phyloP scores from a whole-genome alignment of 192 early-diverging fungal genomes.

The Linnemannia zychae region DNA sequence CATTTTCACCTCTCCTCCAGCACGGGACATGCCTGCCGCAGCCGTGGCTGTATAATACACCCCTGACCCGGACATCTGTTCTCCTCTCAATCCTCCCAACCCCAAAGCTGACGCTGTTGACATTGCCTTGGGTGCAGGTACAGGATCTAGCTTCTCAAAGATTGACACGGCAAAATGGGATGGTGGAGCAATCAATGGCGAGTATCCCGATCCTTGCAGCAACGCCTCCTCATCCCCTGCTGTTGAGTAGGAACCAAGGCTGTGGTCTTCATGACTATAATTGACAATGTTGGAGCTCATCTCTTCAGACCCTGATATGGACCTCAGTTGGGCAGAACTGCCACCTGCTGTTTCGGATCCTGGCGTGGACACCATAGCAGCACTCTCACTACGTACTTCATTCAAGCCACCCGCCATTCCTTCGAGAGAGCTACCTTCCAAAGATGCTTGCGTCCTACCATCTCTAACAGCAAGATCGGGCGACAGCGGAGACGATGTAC shows the following conservation, averaged over 20 bases:
- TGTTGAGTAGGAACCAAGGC: neutral
- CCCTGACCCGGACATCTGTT: too few relatives aligned
- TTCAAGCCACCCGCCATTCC: neutral
- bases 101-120: neutral
- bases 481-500: neutral
- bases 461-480: neutral
- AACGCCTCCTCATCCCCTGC: neutral
- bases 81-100: too few relatives aligned
- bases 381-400: too few relatives aligned
- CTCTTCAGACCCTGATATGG: neutral
- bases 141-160: conserved; percentile 32
- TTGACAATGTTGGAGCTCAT: neutral
- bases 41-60: too few relatives aligned
- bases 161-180: conserved; percentile 47
- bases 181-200: conserved; percentile 34
- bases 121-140: conserved; percentile 10
- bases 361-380: too few relatives aligned
- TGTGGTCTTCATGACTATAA: neutral
- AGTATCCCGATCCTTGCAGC: neutral
- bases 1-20: neutral
- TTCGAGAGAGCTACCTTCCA: neutral
- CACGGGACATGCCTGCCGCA: too few relatives aligned
- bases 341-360: too few relatives aligned
- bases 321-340: neutral
- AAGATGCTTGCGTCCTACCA: neutral